phyloP scores from a whole-genome alignment of 352 stramenopile genomes.

The Saprolegnia diclina region DNA sequence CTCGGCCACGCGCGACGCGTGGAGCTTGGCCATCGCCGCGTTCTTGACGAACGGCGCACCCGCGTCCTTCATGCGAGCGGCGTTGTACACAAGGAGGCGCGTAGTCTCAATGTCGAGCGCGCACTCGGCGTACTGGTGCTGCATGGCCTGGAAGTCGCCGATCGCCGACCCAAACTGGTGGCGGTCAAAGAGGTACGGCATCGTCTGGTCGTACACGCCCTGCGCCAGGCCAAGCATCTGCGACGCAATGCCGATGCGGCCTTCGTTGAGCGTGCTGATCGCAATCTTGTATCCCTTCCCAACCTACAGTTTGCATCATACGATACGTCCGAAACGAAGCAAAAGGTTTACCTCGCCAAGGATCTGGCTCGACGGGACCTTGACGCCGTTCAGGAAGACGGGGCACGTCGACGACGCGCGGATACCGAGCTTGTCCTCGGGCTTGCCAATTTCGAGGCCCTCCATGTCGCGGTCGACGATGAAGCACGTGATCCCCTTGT shows the following conservation, averaged over 20 bases:
- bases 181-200: conserved; percentile 95
- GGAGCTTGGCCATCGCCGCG: conserved; percentile 96
- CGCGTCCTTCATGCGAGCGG: conserved; percentile 90
- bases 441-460: conserved; percentile 89
- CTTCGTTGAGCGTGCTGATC: conserved; percentile 96
- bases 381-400: conserved; percentile 92
- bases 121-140: conserved; percentile 95
- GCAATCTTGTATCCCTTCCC: conserved; percentile 96
- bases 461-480: conserved; percentile 93
- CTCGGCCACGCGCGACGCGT: conserved; percentile 92
- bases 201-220: conserved; percentile 91
- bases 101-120: conserved; percentile 92
- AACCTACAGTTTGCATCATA: too few species aligned
- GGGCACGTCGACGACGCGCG: conserved; percentile 93
- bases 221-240: conserved; percentile 97
- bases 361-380: conserved; percentile 90
- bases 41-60: conserved; percentile 95
- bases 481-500: conserved; percentile 98
- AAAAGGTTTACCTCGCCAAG: conserved; percentile 78
- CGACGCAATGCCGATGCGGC: conserved; percentile 95
- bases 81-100: conserved; percentile 93
- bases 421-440: conserved; percentile 97
- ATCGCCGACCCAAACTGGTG: conserved; percentile 94
- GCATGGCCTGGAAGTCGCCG: conserved; percentile 94
- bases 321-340: too few species aligned